Conservation (phyloP, 2,329 filamentous ascomycete genomes). For the Venturia aucupariae region DNA sequence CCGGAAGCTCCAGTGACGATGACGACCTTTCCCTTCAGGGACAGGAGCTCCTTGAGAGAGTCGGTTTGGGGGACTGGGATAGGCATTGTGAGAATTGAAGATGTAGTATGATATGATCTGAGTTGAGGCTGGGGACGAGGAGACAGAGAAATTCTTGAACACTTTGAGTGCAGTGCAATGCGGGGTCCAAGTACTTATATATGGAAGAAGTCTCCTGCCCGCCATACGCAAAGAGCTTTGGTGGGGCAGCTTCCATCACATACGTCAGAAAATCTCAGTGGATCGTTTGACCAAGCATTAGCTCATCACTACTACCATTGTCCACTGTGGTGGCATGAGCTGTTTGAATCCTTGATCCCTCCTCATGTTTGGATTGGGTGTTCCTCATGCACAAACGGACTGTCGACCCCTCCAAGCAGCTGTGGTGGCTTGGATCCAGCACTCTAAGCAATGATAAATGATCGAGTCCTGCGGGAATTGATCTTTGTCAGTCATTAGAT, state of each 20-base stretch:
- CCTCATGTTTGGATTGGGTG: not conserved
- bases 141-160: not conserved
- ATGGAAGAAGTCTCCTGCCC: not conserved
- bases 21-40: conserved; percentile 45
- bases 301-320: not conserved
- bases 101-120: not conserved
- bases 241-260: conserved; percentile 1
- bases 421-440: not conserved
- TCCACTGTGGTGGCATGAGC: not conserved
- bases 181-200: conserved; percentile 1
- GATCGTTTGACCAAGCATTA: conserved; percentile 8
- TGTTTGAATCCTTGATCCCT: not conserved
- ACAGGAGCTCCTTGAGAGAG: conserved; percentile 47
- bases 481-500: not conserved
- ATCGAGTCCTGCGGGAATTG: not conserved
- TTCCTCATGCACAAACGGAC: not conserved
- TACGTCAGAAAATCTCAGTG: not conserved
- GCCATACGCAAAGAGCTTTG: not conserved
- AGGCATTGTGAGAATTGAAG: conserved; percentile 40
- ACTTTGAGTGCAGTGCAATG: not conserved
- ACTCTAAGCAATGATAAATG: not conserved
- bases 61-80: conserved; percentile 47
- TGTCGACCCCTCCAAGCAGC: not conserved
- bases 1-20: conserved; percentile 47
- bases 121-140: not conserved